Percentiles rank a stretch among this genome's conserved stretches.
Conservation (phyloP, 176 grass and related monocot species). For the Pharus latifolius region DNA sequence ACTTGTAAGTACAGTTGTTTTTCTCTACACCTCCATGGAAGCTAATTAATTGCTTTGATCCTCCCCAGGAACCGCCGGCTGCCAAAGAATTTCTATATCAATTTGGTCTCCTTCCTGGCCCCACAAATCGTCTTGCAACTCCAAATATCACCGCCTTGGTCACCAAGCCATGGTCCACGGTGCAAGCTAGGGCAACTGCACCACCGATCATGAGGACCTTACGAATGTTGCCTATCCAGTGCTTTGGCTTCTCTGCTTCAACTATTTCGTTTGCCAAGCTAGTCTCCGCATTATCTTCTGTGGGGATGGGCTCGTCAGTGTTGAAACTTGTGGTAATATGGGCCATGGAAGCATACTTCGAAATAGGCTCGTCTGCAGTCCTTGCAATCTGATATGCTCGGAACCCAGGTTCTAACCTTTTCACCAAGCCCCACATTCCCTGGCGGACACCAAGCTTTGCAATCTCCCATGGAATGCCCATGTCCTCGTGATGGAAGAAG, state of each 20-base stretch:
- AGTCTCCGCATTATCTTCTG: conserved; percentile 6
- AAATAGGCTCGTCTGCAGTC: conserved; percentile 36
- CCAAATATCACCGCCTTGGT: conserved; percentile 85
- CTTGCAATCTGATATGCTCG: conserved; percentile 61
- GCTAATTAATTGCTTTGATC: too few species aligned
- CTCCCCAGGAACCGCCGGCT: too few species aligned
- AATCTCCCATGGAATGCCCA: conserved; percentile 88
- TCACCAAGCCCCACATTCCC: conserved; percentile 91
- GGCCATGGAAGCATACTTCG: conserved; percentile 50
- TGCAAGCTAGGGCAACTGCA: conserved; percentile 63
- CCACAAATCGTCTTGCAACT: conserved; percentile 73
- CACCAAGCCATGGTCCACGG: conserved; percentile 66
- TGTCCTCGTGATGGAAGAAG: conserved; percentile 89
- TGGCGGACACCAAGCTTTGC: conserved; percentile 75
- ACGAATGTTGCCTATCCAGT: conserved; percentile 57
- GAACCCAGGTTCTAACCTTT: conserved; percentile 67
- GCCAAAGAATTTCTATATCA: too few species aligned
- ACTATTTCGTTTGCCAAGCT: conserved; percentile 24
- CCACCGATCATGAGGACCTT: conserved; percentile 57
- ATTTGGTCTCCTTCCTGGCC: conserved; percentile 32
- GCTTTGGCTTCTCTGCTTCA: conserved; percentile 49
- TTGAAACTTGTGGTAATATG: conserved; percentile 54
- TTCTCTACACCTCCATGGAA: too few species aligned
- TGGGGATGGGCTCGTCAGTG: conserved; percentile 20
- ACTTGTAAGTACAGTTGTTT: too few species aligned